Evolutionary conservation across 345 rosid species (phyloP).

Genomic region (Chamaenerion angustifolium): DNA sequence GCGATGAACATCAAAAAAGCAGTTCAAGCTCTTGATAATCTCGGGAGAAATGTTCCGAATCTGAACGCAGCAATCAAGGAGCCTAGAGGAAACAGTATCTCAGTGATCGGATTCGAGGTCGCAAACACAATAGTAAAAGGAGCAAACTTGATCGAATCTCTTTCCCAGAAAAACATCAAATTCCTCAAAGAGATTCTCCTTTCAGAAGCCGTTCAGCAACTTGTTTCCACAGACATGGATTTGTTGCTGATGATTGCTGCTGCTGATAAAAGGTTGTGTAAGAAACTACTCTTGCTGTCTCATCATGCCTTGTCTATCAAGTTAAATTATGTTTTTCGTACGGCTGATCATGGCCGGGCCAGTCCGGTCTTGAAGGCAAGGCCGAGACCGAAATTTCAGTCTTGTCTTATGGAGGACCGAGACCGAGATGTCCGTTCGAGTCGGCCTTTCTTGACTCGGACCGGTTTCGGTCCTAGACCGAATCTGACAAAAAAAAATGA

Average conservation of each 20-base stretch:
- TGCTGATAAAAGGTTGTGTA: slow-evolving; percentile 67
- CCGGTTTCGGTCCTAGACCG: too few relatives aligned
- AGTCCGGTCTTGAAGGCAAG: too few relatives aligned
- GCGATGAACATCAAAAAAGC: slow-evolving; percentile 53
- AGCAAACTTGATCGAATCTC: slow-evolving; percentile 51
- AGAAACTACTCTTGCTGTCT: neutral
- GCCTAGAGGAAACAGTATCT: slow-evolving; percentile 39
- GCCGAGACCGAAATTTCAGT: too few relatives aligned
- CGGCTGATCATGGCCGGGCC: too few relatives aligned
- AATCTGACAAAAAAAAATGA: too few relatives aligned
- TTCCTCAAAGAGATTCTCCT: slow-evolving; percentile 47
- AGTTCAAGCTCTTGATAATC: slow-evolving; percentile 53
- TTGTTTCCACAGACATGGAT: slow-evolving; percentile 51
- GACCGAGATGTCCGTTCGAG: too few relatives aligned
- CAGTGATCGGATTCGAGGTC: slow-evolving; percentile 75
- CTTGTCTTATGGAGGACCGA: too few relatives aligned
- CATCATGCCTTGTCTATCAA: neutral
- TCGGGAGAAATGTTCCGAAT: slow-evolving; percentile 68
- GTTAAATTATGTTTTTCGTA: neutral
- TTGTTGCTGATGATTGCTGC: slow-evolving; percentile 72
- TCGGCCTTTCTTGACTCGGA: too few relatives aligned
- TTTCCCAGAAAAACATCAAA: slow-evolving; percentile 47
- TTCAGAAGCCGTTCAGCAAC: slow-evolving; percentile 51
- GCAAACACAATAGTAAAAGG: slow-evolving; percentile 87
- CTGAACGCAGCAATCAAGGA: slow-evolving; percentile 41